Base-by-base conservation (phyloP, 1,284 basidiomycete genomes). In the Cryptococcus hybrid region DNA sequence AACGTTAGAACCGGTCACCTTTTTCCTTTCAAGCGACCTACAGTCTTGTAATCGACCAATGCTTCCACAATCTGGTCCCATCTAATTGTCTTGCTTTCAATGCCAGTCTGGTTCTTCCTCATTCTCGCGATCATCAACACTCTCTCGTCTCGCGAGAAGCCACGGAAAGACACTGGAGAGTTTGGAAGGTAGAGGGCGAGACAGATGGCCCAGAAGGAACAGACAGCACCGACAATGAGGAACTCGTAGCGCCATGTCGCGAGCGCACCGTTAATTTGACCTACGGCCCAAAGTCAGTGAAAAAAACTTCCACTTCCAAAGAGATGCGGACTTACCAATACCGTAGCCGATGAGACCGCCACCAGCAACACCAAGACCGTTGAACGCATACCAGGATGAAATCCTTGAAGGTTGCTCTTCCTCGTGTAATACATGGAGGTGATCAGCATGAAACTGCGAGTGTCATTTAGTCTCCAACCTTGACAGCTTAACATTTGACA, bases 81-180 rank as follows among this genome's bases (percentile, higher is more conserved):
- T 56, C 78, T 77, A 69, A 81, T 79, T 40, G 57, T 60, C 24
- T 71, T 59, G 54, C 78, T 71, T 64, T 80, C 77, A 30, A 80
- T 69, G 55, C 80, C 80, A 0, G 77, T 78, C 66, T 77, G 76
- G 59, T 77, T 75, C 42, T 65, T 64, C 13, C 73, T 60, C 58
- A 76, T 64, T n/a, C 80, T 65, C 5, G 78, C 76, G 13, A 81
- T 72, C 36, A 80, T 79, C 50, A 75, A 57, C 45, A 80, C 61
- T 11, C 74, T 68, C 61, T 81, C 78, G 8, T 80, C 73, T 52
- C 75, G 70, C 5, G 67, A 70, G 57, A 81, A 75, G 8, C 69
- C 67, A 8, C 66, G 52, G 52, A 70, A 68, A 0, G 68, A 75
- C 0, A 68, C 67, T 0, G 76, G 77, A 7, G 75, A 76, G 62